Percentiles rank a stretch among this genome's conserved stretches.
phyloP scores from a whole-genome alignment of 208 protist genomes.

The Trypanosoma scelopori region DNA sequence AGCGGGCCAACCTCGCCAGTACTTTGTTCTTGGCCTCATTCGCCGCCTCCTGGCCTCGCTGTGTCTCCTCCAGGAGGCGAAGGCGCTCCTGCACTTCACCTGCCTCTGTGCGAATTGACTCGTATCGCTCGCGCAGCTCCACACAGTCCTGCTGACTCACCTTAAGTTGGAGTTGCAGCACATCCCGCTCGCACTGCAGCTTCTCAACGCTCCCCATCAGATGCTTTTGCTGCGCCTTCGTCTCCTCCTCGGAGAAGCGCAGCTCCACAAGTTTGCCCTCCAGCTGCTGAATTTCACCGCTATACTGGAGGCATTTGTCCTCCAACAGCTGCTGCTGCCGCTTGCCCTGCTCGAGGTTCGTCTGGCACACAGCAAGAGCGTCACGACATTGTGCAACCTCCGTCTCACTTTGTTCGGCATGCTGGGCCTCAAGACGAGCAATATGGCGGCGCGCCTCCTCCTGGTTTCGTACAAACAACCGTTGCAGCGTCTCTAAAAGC shows the following conservation, averaged over 20 bases:
- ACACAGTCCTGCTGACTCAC: constrained; percentile 29
- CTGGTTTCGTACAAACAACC: constrained; percentile 10
- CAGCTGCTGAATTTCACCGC: constrained; percentile 21
- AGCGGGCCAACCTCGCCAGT: constrained; percentile 3
- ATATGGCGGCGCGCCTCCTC: constrained; percentile 6
- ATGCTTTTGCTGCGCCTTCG: constrained; percentile 4
- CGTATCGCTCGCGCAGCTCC: constrained; percentile 23
- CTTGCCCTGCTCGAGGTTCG: constrained; percentile 22
- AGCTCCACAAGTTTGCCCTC: constrained; percentile 15
- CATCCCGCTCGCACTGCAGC: constrained; percentile 17
- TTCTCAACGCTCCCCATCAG: constrained; percentile 11
- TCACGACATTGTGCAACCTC: constrained; percentile 24
- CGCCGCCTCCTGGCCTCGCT: constrained; percentile 12
- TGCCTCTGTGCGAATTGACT: constrained; percentile 17
- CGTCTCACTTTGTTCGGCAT: constrained; percentile 5
- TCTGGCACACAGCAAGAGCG: constrained; percentile 31
- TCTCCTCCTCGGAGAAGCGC: not conserved
- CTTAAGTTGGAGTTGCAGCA: constrained; percentile 21
- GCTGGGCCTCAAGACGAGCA: constrained; percentile 1
- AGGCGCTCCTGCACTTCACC: constrained; percentile 20
- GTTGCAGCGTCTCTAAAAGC: constrained; percentile 14
- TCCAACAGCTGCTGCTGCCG: constrained; percentile 3
- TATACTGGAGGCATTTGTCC: constrained; percentile 12
- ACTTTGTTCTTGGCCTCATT: constrained; percentile 17
- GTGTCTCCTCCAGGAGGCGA: constrained; percentile 9